phyloP scores from a whole-genome alignment of 345 rosid genomes.

The Punica granatum region DNA sequence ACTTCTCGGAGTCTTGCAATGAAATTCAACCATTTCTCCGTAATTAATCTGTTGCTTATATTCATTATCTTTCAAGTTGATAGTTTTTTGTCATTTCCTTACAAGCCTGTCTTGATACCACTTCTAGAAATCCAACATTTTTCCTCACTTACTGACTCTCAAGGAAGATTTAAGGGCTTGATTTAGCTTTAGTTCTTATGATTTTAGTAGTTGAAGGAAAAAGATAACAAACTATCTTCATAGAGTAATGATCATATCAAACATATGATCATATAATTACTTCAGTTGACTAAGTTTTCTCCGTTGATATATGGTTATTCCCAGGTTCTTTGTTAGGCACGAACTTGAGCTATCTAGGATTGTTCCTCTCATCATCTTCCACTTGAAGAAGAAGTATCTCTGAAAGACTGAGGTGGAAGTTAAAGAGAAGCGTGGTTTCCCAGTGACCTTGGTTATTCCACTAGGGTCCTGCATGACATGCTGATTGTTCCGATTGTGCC shows the following conservation, averaged over 20 bases:
- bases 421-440: conserved; percentile 85
- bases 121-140: conserved; percentile 81
- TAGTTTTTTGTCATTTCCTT: too few species aligned
- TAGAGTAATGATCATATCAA: too few species aligned
- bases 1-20: too few species aligned
- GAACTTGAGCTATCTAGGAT: conserved; percentile 87
- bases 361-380: conserved; percentile 70
- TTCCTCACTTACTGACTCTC: conserved; percentile 79
- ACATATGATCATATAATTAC: too few species aligned
- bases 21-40: too few species aligned
- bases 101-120: too few species aligned
- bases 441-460: conserved; percentile 57
- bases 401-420: conserved; percentile 90
- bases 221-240: too few species aligned
- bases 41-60: too few species aligned
- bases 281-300: background rate
- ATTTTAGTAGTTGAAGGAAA: too few species aligned
- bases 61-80: too few species aligned
- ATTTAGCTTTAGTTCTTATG: too few species aligned
- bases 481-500: conserved; percentile 59
- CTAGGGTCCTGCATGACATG: conserved; percentile 72
- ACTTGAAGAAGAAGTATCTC: conserved; percentile 72
- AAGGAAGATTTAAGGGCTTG: conserved; percentile 33
- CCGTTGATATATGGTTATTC: background rate
- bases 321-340: conserved; percentile 75